Base-by-base conservation (phyloP, 1,139 yeast species). In the Kurtzmaniella natalensis region DNA sequence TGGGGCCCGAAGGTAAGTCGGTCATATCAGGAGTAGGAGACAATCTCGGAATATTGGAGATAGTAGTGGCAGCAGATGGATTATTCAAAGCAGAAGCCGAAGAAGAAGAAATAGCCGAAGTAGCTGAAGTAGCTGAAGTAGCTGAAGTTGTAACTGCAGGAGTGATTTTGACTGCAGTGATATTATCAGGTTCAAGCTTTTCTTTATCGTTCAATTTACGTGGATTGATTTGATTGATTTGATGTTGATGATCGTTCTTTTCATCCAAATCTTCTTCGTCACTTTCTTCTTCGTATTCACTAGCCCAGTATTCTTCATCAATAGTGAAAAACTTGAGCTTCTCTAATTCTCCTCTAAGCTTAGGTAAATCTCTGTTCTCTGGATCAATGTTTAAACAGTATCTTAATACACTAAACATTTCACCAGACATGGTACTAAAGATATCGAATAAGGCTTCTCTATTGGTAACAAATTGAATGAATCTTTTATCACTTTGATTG, bases 401-500 rank as follows among this genome's bases (percentile, higher is more conserved):
- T 42, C 95, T 75, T 51, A 89, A 71, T 0, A 85, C 94, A 8
- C 85, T 76, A 54, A 87, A 92, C 51, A 88, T 74, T 50, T 89
- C 96, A 34, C 78, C 79, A 37, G 94, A 78, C 87, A 92, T 81
- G 4, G 89, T 72, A 8, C 96, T 88, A 57, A 89, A 92, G 32
- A 88, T 85, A 61, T 92, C 97, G 61, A 88, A 88, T 35, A 92
- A 64, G 0, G 95, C 85, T 55, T 89, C 96, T 45, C 96, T 76
- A 51, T 84, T 84, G 26, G 82, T 75, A 15, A 94, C 92, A 64
- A 85, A 92, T 59, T 87, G 94, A 47, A 85, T 63, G 56, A 88
- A 92, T 36, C 94, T 65, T 53, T 86, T 87, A 59, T 92, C 98
- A 20, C 83, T 74, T 47, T 81, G 79, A 50, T 82, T 80, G 3